phyloP scores from a whole-genome alignment of 2,329 filamentous ascomycete species.

The Fusarium nodosum region DNA sequence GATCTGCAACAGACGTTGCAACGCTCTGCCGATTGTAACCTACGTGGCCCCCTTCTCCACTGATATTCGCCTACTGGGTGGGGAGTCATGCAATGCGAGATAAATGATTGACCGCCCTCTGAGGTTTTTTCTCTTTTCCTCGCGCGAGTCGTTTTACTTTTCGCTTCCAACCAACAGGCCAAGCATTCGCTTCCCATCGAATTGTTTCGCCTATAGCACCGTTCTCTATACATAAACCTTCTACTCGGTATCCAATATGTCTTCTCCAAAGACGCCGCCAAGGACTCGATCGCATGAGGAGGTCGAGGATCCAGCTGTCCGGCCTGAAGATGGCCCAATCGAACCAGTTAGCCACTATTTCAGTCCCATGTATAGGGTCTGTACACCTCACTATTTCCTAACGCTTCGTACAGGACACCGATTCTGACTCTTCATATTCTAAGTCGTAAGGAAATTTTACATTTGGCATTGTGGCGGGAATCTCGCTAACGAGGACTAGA shows the following conservation, averaged over 20 bases:
- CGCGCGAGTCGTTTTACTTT: background rate
- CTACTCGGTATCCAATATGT: background rate
- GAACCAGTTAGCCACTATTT: constrained; percentile 11
- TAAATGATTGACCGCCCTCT: constrained; percentile 31
- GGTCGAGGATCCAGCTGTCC: background rate
- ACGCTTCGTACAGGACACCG: constrained; percentile 22
- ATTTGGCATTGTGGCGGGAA: no score
- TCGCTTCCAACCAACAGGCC: background rate
- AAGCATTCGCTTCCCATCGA: background rate
- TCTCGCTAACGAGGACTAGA: constrained; percentile 1
- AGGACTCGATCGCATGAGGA: background rate
- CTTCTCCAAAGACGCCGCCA: background rate
- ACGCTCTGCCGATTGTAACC: background rate
- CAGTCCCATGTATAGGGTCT: background rate
- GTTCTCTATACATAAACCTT: background rate
- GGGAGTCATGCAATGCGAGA: constrained; percentile 22
- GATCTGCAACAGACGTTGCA: constrained; percentile 5
- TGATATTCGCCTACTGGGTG: constrained; percentile 8
- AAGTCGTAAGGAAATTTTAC: constrained; percentile 9
- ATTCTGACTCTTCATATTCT: constrained; percentile 32
- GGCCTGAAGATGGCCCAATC: constrained; percentile 8
- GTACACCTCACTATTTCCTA: background rate
- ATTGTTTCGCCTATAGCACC: background rate
- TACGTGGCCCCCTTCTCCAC: constrained; percentile 14
- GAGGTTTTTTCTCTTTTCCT: constrained; percentile 16